Percentiles rank a stretch among this genome's conserved stretches.
These are phyloP conservation scores for Imleria badia DNA, from an alignment of 768 basidiomycete species.

Conservation along the genomic window DNA sequence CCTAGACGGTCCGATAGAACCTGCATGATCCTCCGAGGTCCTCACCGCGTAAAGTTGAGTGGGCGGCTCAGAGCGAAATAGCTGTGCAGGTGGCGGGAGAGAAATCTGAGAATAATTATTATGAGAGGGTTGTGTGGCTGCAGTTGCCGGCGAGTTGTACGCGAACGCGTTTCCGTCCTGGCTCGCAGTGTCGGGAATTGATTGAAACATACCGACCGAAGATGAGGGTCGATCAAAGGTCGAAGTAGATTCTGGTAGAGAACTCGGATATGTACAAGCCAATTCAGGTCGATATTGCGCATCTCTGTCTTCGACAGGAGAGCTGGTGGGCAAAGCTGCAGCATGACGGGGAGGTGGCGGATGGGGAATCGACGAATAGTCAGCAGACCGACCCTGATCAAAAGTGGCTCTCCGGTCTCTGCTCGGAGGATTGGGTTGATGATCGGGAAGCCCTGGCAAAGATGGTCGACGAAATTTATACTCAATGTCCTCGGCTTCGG, in stretches of 20 bases:
- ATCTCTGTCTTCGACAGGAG: slow-evolving; percentile 12
- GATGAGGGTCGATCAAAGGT: slow-evolving; percentile 22
- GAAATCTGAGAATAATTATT: slow-evolving; percentile 24
- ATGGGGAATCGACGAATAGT: slow-evolving; percentile 4
- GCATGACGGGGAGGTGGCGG: slow-evolving; percentile 4
- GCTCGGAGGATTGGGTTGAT: slow-evolving; percentile 2
- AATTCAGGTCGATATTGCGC: slow-evolving; percentile 13
- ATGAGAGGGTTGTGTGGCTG: slow-evolving; percentile 8
- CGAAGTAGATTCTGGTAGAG: slow-evolving; percentile 20
- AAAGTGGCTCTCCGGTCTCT: slow-evolving; percentile 15
- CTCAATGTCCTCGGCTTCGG: slow-evolving; percentile 27
- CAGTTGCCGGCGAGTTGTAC: slow-evolving; percentile 9
- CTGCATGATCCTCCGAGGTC: slow-evolving; percentile 18
- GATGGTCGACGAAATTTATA: slow-evolving; percentile 35
- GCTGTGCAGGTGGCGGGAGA: slow-evolving; percentile 33
- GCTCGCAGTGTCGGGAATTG: not conserved
- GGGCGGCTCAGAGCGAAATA: slow-evolving; percentile 28
- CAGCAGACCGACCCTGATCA: slow-evolving; percentile 16
- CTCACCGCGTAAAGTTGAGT: slow-evolving; percentile 32
- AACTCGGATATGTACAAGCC: slow-evolving; percentile 15
- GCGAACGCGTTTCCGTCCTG: slow-evolving; percentile 7
- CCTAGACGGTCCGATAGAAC: slow-evolving; percentile 26
- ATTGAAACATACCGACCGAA: slow-evolving; percentile 15
- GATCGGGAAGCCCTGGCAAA: slow-evolving; percentile 17
- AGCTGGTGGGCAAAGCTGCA: not conserved